phyloP scores from a whole-genome alignment of 169 alveolate species.

The Plasmodium sp. region DNA sequence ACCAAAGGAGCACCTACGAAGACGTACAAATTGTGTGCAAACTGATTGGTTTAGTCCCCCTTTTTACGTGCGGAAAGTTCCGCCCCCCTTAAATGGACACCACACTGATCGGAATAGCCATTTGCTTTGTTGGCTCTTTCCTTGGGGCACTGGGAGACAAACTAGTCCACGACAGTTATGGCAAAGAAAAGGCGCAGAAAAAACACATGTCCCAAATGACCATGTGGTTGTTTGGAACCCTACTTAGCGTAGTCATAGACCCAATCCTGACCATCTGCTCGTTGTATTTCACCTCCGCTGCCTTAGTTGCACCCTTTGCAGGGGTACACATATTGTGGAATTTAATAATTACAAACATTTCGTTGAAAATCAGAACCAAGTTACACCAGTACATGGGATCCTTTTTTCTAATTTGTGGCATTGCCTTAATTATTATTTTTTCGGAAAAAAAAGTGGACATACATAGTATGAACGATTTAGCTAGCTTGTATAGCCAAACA shows the following conservation, averaged over 20 bases:
- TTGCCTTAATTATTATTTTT: conserved; percentile 35
- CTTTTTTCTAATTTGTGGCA: conserved; percentile 49
- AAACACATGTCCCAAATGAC: neutral
- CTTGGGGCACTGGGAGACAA: conserved; percentile 66
- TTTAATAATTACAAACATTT: conserved; percentile 39
- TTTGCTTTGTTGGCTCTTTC: conserved; percentile 50
- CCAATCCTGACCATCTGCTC: conserved; percentile 27
- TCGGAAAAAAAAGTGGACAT: conserved; percentile 61
- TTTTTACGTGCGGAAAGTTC: neutral
- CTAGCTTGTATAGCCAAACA: conserved; percentile 37
- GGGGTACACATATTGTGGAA: conserved; percentile 73
- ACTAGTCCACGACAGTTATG: conserved; percentile 56
- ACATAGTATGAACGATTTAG: conserved; percentile 27
- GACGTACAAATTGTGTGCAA: neutral
- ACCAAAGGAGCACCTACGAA: neutral
- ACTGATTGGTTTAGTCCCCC: neutral
- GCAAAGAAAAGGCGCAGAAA: neutral
- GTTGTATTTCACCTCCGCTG: conserved; percentile 64
- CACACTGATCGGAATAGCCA: conserved; percentile 18
- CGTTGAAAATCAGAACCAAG: conserved; percentile 41
- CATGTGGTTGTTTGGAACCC: conserved; percentile 32
- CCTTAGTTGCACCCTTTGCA: conserved; percentile 56
- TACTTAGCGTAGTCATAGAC: conserved; percentile 36
- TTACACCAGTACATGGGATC: conserved; percentile 67
- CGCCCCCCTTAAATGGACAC: conserved; percentile 3